phyloP scores from a whole-genome alignment of 768 basidiomycete genomes.

The Mrakia frigida region DNA sequence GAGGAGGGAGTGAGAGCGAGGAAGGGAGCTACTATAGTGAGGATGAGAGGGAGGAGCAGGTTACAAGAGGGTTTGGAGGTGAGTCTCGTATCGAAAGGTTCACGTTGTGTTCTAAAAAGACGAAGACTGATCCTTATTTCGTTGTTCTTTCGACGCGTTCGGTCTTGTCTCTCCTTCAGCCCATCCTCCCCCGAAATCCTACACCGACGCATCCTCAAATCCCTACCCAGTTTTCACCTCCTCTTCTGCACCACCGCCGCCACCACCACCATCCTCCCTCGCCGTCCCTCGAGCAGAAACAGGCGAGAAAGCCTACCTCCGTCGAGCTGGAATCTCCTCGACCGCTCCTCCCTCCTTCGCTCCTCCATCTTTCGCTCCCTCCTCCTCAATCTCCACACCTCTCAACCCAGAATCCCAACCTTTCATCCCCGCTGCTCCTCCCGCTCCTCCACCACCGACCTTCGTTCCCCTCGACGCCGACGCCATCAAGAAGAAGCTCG shows the following conservation, averaged over 20 bases:
- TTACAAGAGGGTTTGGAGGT: conserved; percentile 47
- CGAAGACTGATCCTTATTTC: too few relatives aligned
- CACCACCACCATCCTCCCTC: conserved; percentile 52
- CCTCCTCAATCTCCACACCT: conserved; percentile 12
- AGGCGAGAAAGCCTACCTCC: conserved; percentile 66
- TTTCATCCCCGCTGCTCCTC: conserved; percentile 40
- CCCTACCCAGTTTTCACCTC: conserved; percentile 26
- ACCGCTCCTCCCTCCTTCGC: conserved; percentile 31
- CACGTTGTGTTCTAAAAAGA: not conserved
- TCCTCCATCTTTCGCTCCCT: conserved; percentile 20
- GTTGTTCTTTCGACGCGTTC: too few relatives aligned
- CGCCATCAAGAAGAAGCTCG: conserved; percentile 22
- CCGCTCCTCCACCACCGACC: conserved; percentile 32
- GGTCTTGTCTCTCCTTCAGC: not conserved
- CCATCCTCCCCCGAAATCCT: not conserved
- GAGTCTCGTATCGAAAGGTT: conserved; percentile 39
- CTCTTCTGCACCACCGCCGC: conserved; percentile 42
- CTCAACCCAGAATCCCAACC: conserved; percentile 35
- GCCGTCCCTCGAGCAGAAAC: conserved; percentile 50
- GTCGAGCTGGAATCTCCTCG: conserved; percentile 49
- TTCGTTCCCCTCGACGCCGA: not conserved
- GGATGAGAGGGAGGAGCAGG: conserved; percentile 53
- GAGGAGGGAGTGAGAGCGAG: conserved; percentile 49
- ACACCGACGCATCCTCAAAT: not conserved
- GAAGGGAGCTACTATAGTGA: conserved; percentile 50